Evolutionary conservation across 139 green algal genomes (phyloP), one percentile per base, ranked within the genome.

Genomic region (Coccomyxa sp.): DNA sequence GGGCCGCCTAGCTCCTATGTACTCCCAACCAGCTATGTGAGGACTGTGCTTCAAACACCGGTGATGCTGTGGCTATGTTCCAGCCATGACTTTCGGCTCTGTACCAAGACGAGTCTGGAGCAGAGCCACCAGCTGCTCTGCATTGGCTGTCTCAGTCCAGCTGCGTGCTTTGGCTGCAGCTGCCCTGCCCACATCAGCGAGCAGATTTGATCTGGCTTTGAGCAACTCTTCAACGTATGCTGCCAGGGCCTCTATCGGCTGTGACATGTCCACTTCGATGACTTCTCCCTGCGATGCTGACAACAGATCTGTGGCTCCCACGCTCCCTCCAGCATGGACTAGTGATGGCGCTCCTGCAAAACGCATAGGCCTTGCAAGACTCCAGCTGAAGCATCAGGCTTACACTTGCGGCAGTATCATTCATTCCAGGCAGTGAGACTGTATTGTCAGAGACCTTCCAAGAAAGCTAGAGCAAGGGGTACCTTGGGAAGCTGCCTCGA

Each of bases 401-500:
- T n/a, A n/a, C n/a, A n/a, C n/a, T n/a, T n/a, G n/a, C n/a, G n/a
- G n/a, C n/a, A n/a, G n/a, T n/a, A n/a, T n/a, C n/a, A n/a, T n/a
- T n/a, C n/a, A n/a, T n/a, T n/a, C n/a, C n/a, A n/a, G n/a, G n/a
- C n/a, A n/a, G n/a, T n/a, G n/a, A n/a, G n/a, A n/a, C n/a, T n/a
- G n/a, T n/a, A 18, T 70, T 31, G 31, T 27, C 35, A 39, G 39
- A 27, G 44, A 41, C 7, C 55, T 73, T 78, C 35, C 24, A 33
- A 72, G 18, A n/a, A 24, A 34, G 50, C 2, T 54, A 76, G 2
- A 35, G 27, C 10, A 38, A n/a, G n/a, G n/a, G n/a, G 33, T 68
- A 87, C 79, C 81, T 73, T 97, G 93, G 1, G 89, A 92, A 7
- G 93, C 93, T 0, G 93, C 93, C 82, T 97, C 93, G 7, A 97